Percentiles rank a stretch among this genome's conserved stretches.
Conservation (phyloP, 768 basidiomycete genomes). For the Fibroporia radiculosa region DNA sequence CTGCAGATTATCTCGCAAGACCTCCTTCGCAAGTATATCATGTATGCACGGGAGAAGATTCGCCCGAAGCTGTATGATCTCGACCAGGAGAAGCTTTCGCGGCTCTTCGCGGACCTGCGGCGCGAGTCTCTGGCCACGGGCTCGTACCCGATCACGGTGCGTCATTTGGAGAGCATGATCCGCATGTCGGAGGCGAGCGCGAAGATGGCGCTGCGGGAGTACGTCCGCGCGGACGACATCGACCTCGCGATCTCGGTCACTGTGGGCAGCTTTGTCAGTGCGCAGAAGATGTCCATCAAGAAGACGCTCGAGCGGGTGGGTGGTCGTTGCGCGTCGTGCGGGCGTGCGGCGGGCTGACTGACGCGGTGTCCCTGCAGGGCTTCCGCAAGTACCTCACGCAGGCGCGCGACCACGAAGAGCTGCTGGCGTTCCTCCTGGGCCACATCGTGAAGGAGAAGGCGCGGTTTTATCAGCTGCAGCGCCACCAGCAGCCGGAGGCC, state of each 20-base stretch:
- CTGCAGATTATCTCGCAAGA: conserved; percentile 93
- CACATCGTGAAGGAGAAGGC: conserved; percentile 90
- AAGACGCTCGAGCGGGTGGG: conserved; percentile 91
- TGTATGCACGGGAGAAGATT: conserved; percentile 94
- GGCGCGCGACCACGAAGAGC: conserved; percentile 91
- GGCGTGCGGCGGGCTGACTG: too few relatives aligned
- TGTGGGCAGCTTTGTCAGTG: conserved; percentile 88
- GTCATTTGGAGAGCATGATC: conserved; percentile 98
- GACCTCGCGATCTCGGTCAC: conserved; percentile 96
- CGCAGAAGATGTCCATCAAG: conserved; percentile 98
- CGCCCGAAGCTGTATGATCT: conserved; percentile 90
- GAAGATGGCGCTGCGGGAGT: conserved; percentile 96
- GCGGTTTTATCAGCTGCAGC: conserved; percentile 71
- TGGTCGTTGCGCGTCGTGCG: too few relatives aligned
- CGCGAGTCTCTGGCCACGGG: conserved; percentile 95
- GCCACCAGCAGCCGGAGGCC: conserved; percentile 68
- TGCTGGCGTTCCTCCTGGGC: conserved; percentile 90
- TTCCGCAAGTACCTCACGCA: conserved; percentile 98
- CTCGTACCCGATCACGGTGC: conserved; percentile 97
- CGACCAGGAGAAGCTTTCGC: conserved; percentile 90
- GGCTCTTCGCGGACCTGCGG: conserved; percentile 91
- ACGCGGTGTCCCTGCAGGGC: conserved; percentile 54
- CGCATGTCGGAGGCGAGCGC: conserved; percentile 98
- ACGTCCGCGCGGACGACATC: conserved; percentile 92
- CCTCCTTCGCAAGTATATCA: conserved; percentile 93